A percentile compares a stretch with the other conserved stretches of the same genome.
Conservation (phyloP, 2,329 filamentous ascomycete species). For the Colletotrichum cuscutae region DNA sequence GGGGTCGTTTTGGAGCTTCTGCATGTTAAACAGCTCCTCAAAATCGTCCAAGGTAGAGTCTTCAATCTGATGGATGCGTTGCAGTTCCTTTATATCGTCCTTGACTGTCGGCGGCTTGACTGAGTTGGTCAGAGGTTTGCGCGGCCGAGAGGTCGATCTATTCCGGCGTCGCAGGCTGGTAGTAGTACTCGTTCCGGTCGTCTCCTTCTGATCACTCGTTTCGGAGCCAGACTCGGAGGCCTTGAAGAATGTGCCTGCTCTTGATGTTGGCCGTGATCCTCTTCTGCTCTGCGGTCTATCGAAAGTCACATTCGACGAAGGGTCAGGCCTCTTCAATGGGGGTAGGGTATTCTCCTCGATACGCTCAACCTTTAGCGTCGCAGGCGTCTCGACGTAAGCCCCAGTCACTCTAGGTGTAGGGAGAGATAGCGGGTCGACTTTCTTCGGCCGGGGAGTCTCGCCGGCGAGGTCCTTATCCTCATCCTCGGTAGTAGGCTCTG, state of each 20-base stretch:
- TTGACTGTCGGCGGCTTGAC: constrained; percentile 63
- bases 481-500: constrained; percentile 48
- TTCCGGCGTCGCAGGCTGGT: constrained; percentile 40
- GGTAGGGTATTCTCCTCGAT: constrained; percentile 39
- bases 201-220: constrained; percentile 14
- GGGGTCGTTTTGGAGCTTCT: constrained; percentile 15
- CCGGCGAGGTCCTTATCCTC: constrained; percentile 46
- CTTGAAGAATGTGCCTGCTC: constrained; percentile 4
- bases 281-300: constrained; percentile 18
- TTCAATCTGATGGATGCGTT: constrained; percentile 63
- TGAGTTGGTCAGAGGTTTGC: constrained; percentile 62
- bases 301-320: constrained; percentile 2
- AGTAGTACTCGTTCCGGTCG: constrained; percentile 35
- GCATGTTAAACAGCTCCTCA: constrained; percentile 55
- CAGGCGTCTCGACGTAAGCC: constrained; percentile 67
- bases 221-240: constrained; percentile 6
- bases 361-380: constrained; percentile 54
- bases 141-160: constrained; percentile 55
- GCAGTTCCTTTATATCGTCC: constrained; percentile 65
- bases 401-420: constrained; percentile 66
- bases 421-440: constrained; percentile 56
- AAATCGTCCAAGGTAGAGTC: constrained; percentile 70
- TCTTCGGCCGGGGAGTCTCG: constrained; percentile 59
- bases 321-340: constrained; percentile 27
- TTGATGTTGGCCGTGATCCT: constrained; percentile 9